A percentile compares a stretch with the other conserved stretches of the same genome.
These are phyloP conservation scores for Candida germanica DNA, from an alignment of 805 yeast species.

Conservation along the genomic window DNA sequence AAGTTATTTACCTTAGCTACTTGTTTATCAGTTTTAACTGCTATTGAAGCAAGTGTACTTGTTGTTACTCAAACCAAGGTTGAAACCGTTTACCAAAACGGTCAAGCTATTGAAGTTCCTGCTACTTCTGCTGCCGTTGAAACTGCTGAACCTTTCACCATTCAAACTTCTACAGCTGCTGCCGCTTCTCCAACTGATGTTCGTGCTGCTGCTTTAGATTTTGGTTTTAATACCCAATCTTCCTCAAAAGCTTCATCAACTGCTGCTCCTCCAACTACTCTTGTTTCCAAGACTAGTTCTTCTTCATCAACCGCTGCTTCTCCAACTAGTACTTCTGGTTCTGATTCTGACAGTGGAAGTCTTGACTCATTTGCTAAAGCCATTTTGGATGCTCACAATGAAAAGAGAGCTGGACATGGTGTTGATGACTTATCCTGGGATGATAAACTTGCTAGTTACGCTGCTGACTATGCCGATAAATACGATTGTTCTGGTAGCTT, in stretches of 20 bases:
- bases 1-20: conserved; percentile 20
- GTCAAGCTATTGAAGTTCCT: conserved; percentile 1
- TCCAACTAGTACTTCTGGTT: conserved; percentile 6
- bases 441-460: conserved; percentile 47
- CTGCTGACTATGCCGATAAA: conserved; percentile 41
- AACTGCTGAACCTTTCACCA: neutral
- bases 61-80: conserved; percentile 11
- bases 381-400: conserved; percentile 61
- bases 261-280: conserved; percentile 14
- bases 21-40: conserved; percentile 14
- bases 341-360: conserved; percentile 12
- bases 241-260: neutral
- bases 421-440: conserved; percentile 58
- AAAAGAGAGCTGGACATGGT: conserved; percentile 50
- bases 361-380: conserved; percentile 33
- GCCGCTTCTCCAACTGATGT: conserved; percentile 10
- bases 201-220: conserved; percentile 4
- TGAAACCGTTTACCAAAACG: conserved; percentile 14
- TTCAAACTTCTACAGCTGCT: conserved; percentile 9
- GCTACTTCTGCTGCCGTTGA: neutral
- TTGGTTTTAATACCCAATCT: neutral
- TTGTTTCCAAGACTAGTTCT: conserved; percentile 12
- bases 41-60: conserved; percentile 9
- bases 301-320: conserved; percentile 9
- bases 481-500: conserved; percentile 48